These are phyloP conservation scores for Penicillium sp. DNA, from an alignment of 2,329 filamentous ascomycete species.

Conservation along the genomic window DNA sequence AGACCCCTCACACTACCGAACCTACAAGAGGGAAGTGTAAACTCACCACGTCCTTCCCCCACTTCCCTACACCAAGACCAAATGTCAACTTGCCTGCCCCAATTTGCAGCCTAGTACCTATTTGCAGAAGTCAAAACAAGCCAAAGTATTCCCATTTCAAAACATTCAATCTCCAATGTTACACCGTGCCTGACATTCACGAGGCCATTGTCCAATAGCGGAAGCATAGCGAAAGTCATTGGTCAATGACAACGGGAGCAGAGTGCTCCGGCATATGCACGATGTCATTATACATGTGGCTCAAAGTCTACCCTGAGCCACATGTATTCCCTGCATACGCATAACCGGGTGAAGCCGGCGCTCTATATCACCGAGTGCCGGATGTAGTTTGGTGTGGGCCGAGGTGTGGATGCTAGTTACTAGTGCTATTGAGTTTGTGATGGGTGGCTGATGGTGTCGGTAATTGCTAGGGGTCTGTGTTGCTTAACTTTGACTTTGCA, in stretches of 20 bases:
- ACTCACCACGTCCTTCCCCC: slow-evolving; percentile 1
- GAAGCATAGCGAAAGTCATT: background rate
- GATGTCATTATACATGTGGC: slow-evolving; percentile 20
- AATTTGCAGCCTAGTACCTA: background rate
- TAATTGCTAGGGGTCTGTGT: background rate
- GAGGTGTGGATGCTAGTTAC: background rate
- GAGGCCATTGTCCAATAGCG: background rate
- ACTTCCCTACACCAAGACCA: background rate
- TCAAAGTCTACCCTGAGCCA: slow-evolving; percentile 17
- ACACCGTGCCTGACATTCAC: background rate
- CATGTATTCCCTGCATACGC: background rate
- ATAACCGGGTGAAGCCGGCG: background rate
- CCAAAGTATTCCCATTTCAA: background rate
- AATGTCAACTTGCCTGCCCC: background rate
- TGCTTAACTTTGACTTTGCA: background rate
- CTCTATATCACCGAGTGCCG: slow-evolving; percentile 21
- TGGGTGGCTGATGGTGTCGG: too few species aligned
- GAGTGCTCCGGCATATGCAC: slow-evolving; percentile 19
- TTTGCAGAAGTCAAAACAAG: background rate
- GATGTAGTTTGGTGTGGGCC: slow-evolving; percentile 8
- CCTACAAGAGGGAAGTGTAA: background rate
- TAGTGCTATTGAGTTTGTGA: background rate
- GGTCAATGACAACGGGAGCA: slow-evolving; percentile 14
- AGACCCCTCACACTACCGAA: background rate
- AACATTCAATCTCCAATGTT: background rate